These are phyloP conservation scores for Capsicum baccatum DNA, from an alignment of 257 asterid genomes.

Conservation along the genomic window DNA sequence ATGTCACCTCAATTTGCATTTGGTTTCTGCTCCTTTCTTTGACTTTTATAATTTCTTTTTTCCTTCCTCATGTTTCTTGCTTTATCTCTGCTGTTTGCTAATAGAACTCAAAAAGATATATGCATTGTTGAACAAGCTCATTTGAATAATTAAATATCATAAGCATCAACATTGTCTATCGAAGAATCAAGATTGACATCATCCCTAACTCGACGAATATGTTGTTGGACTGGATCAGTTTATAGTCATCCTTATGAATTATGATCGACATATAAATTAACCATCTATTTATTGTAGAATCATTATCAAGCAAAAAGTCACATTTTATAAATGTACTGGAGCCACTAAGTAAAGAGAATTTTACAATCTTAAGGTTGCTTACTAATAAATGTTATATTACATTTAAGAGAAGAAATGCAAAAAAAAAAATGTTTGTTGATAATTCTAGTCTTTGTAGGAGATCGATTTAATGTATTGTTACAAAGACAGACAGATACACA, in stretches of 20 bases:
- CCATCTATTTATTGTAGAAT: background rate
- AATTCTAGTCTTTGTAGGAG: too few relatives aligned
- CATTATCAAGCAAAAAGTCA: background rate
- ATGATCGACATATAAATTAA: background rate
- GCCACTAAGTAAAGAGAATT: background rate
- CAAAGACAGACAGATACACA: too few relatives aligned
- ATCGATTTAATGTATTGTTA: too few relatives aligned
- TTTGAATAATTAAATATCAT: too few relatives aligned
- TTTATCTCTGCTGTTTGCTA: background rate
- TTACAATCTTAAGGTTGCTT: background rate
- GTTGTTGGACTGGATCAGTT: constrained; percentile 1
- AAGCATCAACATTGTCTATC: too few relatives aligned
- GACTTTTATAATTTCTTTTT: background rate
- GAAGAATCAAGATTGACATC: background rate
- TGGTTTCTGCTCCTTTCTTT: background rate
- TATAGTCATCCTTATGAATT: background rate
- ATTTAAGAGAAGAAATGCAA: background rate
- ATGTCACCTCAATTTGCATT: background rate
- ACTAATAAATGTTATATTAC: background rate
- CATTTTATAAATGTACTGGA: background rate
- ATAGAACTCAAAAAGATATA: background rate
- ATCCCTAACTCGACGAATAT: background rate
- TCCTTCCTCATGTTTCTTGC: background rate
- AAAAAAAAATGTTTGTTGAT: too few relatives aligned
- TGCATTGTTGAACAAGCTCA: background rate